Evolutionary conservation across 371 early-diverging fungal species (phyloP).

Genomic region (Mortierella sp.): DNA sequence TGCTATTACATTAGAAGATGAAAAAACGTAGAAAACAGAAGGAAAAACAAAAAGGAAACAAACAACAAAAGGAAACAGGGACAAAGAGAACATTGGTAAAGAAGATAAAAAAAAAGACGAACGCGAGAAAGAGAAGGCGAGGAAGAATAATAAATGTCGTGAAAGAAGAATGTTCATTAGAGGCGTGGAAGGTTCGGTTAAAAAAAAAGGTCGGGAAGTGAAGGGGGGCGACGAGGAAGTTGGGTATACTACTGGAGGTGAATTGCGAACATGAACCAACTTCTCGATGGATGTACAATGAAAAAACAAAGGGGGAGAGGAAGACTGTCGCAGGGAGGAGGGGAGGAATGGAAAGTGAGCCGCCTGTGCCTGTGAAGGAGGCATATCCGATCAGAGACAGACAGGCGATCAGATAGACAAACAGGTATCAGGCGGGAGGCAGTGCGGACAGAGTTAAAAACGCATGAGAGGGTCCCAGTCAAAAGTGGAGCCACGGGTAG

Average conservation of each 20-base stretch:
- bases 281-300: not conserved
- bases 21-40: conserved; percentile 1
- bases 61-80: not conserved
- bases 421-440: not conserved
- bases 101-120: not conserved
- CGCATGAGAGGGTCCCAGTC: not conserved
- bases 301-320: too few relatives aligned
- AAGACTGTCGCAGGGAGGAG: too few relatives aligned
- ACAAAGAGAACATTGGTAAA: not conserved
- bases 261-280: conserved; percentile 7
- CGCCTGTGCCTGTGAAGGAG: conserved; percentile 6
- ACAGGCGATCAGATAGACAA: not conserved
- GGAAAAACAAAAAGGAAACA: not conserved
- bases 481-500: not conserved
- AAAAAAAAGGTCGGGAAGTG: not conserved
- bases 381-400: not conserved
- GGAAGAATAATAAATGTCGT: not conserved
- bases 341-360: not conserved
- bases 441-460: not conserved
- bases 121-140: not conserved
- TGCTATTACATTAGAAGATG: conserved; percentile 2
- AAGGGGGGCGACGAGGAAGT: not conserved
- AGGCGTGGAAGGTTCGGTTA: not conserved
- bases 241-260: not conserved
- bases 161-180: not conserved